Evolutionary conservation across 208 protist genomes (phyloP).

Genomic region (Leishmania braziliensis): DNA sequence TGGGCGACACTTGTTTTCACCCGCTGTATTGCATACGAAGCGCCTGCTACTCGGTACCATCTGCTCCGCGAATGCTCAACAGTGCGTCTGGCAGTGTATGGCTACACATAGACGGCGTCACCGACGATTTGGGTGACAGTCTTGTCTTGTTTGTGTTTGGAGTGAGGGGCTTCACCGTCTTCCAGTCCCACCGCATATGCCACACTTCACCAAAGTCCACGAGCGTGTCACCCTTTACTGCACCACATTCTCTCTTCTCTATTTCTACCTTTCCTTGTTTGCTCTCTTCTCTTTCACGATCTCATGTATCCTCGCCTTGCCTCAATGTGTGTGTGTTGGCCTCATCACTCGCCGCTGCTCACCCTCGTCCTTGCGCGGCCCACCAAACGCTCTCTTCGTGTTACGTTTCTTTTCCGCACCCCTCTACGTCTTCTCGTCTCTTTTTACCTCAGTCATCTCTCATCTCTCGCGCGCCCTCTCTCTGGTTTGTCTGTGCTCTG

Average conservation of each 20-base stretch:
- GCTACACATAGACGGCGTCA: neutral
- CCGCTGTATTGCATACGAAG: neutral
- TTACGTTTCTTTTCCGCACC: neutral
- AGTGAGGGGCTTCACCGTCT: neutral
- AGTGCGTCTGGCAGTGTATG: neutral
- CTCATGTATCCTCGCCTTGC: neutral
- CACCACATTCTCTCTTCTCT: neutral
- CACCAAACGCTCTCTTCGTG: neutral
- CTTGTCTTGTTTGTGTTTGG: neutral
- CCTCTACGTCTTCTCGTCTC: neutral
- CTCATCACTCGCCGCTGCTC: neutral
- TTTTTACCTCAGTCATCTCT: neutral
- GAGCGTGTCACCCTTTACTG: neutral
- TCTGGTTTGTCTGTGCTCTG: neutral
- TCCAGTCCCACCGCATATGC: neutral
- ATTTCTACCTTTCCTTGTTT: neutral
- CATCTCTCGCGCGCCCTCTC: neutral
- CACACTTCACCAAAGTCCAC: neutral
- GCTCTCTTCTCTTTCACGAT: neutral
- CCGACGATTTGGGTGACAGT: neutral
- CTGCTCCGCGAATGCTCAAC: neutral
- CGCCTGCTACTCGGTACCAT: neutral
- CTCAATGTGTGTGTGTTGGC: neutral
- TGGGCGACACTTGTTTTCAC: neutral
- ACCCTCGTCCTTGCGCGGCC: neutral